phyloP scores from a whole-genome alignment of 1,139 yeast genomes.

The Kazachstania sp. region DNA sequence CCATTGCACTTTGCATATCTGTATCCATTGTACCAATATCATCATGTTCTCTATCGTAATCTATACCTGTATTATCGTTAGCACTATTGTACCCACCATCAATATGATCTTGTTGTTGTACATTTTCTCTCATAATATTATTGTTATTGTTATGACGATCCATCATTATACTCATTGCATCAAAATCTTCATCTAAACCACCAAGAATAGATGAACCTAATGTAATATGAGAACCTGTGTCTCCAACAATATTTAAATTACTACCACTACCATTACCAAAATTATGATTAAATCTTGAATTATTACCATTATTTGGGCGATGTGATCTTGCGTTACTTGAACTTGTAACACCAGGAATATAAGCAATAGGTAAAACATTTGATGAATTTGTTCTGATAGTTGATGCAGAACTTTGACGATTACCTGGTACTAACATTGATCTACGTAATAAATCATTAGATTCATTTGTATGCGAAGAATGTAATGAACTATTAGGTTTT shows the following conservation, averaged over 20 bases:
- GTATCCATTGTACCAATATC: conserved; percentile 5
- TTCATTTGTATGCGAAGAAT: background rate
- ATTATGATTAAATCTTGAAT: background rate
- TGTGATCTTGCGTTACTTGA: conserved; percentile 25
- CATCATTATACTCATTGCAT: background rate
- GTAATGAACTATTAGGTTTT: background rate
- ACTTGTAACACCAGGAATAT: conserved; percentile 79
- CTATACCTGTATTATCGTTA: background rate
- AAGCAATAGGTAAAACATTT: conserved; percentile 86
- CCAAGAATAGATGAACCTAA: conserved; percentile 31
- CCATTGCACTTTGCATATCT: conserved; percentile 2
- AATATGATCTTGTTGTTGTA: background rate
- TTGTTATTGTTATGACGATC: conserved; percentile 2
- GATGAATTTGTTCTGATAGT: conserved; percentile 70
- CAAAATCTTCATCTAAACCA: conserved; percentile 18
- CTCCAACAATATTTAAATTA: conserved; percentile 15
- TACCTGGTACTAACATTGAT: conserved; percentile 10
- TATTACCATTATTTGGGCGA: background rate
- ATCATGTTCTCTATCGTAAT: conserved; percentile 2
- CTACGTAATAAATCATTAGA: background rate
- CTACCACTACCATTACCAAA: conserved; percentile 1
- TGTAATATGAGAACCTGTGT: conserved; percentile 30
- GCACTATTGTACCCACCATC: background rate
- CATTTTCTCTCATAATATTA: background rate
- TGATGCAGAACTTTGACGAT: conserved; percentile 41